Evolutionary conservation across 805 yeast genomes (phyloP), one percentile per base, ranked within the genome.

Genomic region (Ogataea methanolica): DNA sequence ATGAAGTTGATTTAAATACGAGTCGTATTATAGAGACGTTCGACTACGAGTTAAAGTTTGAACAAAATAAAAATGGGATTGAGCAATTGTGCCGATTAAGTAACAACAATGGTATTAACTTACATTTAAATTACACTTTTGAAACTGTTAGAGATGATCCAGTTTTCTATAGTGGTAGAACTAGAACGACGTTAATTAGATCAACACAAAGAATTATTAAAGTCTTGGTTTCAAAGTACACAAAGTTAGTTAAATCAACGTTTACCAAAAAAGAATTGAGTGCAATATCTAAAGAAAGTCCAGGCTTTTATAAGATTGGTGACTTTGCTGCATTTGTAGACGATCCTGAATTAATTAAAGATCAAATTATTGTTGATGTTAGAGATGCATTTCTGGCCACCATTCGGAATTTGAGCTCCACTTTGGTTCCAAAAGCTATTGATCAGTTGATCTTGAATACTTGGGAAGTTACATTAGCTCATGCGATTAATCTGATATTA

Each of bases 81-180:
- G 48, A 47, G 16, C 60, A 54, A 38, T 6, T 11, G 3, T 39
- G 51, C n/a, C 45, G 33, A 36, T 42, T 54, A 16, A 39, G 37
- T 6, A 46, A 45, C 6, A 47, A 35, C n/a, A 36, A 16, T 12
- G 52, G 49, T 5, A 23, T 47, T n/a, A 44, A 36, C 22, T 19
- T 56, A 36, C 45, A 55, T 21, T 14, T 56, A 4, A 33, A 42
- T 1, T 56, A 56, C 36, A 42, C 51, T 5, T 54, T 47, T 41
- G 60, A 54, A 41, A 50, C 51, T 2, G 33, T 52, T 15, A n/a
- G 45, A 3, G 45, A 56, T 36, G 60, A 56, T 46, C 60, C 60
- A 31, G 43, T 54, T n/a, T 56, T 56, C 29, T 54, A 46, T 22
- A 46, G 51, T 11, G 60, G 60, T 17, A 42, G 53, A 17, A 47